Base-by-base conservation (phyloP, 2,329 filamentous ascomycete species). In the Hymenoscyphus repandus region DNA sequence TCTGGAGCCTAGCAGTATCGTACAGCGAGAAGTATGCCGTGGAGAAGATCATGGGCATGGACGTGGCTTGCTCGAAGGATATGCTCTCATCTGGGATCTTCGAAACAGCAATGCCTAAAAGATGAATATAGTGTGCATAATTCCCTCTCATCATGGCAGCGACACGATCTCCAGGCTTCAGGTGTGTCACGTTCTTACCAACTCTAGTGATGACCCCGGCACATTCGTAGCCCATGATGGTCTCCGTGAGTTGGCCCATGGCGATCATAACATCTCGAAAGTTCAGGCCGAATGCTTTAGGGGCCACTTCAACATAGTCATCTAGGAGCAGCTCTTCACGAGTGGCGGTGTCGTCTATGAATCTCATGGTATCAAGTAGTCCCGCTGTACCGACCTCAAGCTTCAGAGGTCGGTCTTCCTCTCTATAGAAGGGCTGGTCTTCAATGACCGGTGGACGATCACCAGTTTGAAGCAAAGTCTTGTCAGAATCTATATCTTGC, bases 11-110 rank as follows among this genome's bases (percentile, higher is more conserved):
- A 13, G 67, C 73, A 6, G 71, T 49, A 17, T 72, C 59, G 7
- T 66, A 60, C 3, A 80, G 61, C 2, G 68, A 69, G 50, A 77
- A 71, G 49, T 70, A 68, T 1, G 74, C 75, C 4, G 72, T 69
- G 18, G 69, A 54, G 45, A 70, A 69, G 0, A 69, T 63, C 1
- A 72, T 68, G 0, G 72, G 71, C 7, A 70, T 58, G 9, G 70
- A 57, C 1, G 72, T 72, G 0, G 67, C 72, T 1, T 64, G 62
- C 32, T 68, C 64, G 38, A 73, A 71, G 0, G 63, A 58, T 51
- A 73, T 58, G 18, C 57, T 56, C 12, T 66, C 60, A n/a, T 66
- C 60, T 5, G 73, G 69, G 12, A 78, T 69, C 0, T 62, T 58
- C 58, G 60, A 60, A 47, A 4, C 43, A 13, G 45, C 42, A 55